A percentile compares a stretch with the other conserved stretches of the same genome.
Conservation (phyloP, 2,329 filamentous ascomycete genomes). For the Penicillium corylophilum region DNA sequence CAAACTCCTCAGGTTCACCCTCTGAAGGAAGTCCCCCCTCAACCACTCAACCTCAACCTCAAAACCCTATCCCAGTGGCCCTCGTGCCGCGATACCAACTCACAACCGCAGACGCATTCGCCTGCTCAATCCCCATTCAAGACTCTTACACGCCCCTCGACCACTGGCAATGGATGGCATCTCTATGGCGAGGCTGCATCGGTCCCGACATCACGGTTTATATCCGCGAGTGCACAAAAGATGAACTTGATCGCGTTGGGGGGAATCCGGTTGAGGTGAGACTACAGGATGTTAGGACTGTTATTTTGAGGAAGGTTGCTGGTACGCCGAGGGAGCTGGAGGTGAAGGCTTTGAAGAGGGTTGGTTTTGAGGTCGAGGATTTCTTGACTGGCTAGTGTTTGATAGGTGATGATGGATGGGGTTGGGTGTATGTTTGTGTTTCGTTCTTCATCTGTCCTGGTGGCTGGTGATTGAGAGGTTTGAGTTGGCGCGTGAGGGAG, state of each 20-base stretch:
- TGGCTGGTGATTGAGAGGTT: no score
- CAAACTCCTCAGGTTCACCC: constrained; percentile 15
- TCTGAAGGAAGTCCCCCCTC: constrained; percentile 15
- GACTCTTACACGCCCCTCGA: constrained; percentile 80
- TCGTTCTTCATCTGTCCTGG: no score
- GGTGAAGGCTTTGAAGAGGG: constrained; percentile 68
- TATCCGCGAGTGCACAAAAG: constrained; percentile 42
- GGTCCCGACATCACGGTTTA: constrained; percentile 66
- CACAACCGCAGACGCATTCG: constrained; percentile 72
- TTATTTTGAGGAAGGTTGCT: constrained; percentile 54
- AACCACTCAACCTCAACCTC: neutral
- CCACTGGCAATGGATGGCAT: constrained; percentile 97
- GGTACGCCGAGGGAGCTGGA: constrained; percentile 49
- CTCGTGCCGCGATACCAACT: constrained; percentile 79
- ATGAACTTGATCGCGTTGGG: constrained; percentile 44
- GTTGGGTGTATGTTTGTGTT: no score
- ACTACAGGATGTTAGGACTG: constrained; percentile 46
- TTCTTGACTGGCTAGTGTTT: constrained; percentile 51
- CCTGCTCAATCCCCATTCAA: constrained; percentile 68
- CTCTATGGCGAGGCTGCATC: constrained; percentile 82
- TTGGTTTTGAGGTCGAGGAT: constrained; percentile 86
- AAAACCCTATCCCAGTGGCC: constrained; percentile 61
- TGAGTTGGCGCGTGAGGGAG: no score
- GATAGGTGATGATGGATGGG: no score
- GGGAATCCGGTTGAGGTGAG: constrained; percentile 56